phyloP scores from a whole-genome alignment of 148 eudicot genomes.

The Silene latifolia region DNA sequence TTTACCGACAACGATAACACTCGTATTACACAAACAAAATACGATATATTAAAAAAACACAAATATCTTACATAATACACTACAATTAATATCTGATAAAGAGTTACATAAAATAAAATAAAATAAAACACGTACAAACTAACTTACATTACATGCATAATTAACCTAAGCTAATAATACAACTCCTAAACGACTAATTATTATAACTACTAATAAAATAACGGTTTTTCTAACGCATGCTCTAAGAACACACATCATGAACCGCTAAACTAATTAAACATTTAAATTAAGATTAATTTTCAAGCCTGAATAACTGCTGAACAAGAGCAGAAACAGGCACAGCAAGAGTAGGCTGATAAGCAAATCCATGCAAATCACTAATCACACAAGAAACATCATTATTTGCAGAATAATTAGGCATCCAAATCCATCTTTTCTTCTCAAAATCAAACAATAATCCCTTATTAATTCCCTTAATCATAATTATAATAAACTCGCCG shows the following conservation, averaged over 20 bases:
- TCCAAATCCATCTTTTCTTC: slow-evolving; percentile 71
- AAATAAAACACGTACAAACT: neutral
- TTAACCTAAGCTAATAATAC: neutral
- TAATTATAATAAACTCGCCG: slow-evolving; percentile 62
- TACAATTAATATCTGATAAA: neutral
- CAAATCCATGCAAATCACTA: slow-evolving; percentile 69
- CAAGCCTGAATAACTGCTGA: slow-evolving; percentile 39
- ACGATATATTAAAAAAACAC: neutral
- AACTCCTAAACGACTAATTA: neutral
- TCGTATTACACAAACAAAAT: neutral
- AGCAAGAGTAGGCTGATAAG: slow-evolving; percentile 72
- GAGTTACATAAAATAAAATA: neutral
- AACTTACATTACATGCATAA: neutral
- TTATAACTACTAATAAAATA: neutral
- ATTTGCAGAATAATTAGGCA: slow-evolving; percentile 53
- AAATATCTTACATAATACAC: neutral
- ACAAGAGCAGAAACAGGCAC: slow-evolving; percentile 71
- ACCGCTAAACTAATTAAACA: too few relatives aligned
- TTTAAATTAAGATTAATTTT: neutral
- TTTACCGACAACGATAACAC: too few relatives aligned
- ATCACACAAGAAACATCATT: neutral
- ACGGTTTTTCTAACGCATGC: too few relatives aligned
- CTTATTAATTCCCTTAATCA: slow-evolving; percentile 48
- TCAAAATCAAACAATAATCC: slow-evolving; percentile 61
- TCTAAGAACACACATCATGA: too few relatives aligned